These are phyloP conservation scores for Boletus coccyginus DNA, from an alignment of 768 basidiomycete species.

Conservation along the genomic window DNA sequence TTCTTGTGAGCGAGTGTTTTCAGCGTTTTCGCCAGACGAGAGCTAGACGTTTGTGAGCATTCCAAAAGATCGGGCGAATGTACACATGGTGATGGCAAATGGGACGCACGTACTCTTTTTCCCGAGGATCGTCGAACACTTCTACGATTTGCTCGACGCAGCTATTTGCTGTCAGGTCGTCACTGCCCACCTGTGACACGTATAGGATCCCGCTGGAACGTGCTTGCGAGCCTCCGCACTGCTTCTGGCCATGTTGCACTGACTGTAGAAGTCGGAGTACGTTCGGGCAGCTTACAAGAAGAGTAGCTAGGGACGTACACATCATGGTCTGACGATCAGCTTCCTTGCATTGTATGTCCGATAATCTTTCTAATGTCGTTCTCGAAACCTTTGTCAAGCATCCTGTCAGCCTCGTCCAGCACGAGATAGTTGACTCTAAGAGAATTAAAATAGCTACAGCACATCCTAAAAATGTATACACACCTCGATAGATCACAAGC, in stretches of 20 bases:
- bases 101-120: conserved; percentile 73
- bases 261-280: conserved; percentile 45
- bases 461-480: conserved; percentile 25
- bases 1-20: conserved; percentile 59
- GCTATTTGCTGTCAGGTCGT: conserved; percentile 92
- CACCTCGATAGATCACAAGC: conserved; percentile 77
- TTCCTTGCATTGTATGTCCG: conserved; percentile 60
- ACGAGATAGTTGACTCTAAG: conserved; percentile 85
- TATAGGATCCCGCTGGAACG: conserved; percentile 83
- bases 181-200: conserved; percentile 93
- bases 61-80: neutral
- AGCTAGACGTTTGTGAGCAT: conserved; percentile 35
- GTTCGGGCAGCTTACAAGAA: neutral
- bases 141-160: conserved; percentile 92
- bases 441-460: neutral
- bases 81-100: neutral
- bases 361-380: conserved; percentile 95
- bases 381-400: conserved; percentile 98
- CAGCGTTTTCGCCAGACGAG: conserved; percentile 58
- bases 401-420: conserved; percentile 95
- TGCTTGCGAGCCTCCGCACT: conserved; percentile 82
- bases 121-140: conserved; percentile 80
- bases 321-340: conserved; percentile 87
- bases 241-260: conserved; percentile 99
- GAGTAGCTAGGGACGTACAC: conserved; percentile 56